These are phyloP conservation scores for Boletus subparvulus DNA, from an alignment of 768 basidiomycete species.

Conservation along the genomic window DNA sequence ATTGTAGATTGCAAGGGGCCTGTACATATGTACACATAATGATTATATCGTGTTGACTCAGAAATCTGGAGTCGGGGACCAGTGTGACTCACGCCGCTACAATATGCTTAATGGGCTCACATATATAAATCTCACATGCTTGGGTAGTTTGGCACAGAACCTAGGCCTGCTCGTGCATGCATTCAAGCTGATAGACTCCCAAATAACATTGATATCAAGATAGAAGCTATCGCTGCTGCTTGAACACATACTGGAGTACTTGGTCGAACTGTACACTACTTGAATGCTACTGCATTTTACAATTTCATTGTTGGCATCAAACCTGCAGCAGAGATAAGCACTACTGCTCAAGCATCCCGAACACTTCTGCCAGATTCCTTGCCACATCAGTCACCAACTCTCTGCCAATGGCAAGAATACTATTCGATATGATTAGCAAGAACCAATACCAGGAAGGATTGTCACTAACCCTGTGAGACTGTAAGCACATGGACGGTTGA, in stretches of 20 bases:
- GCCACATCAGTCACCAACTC: slow-evolving; percentile 40
- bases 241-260: not conserved
- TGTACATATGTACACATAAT: too few species aligned
- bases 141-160: slow-evolving; percentile 44
- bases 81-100: too few species aligned
- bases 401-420: slow-evolving; percentile 38
- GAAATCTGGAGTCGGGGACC: too few species aligned
- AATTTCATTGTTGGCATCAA: not conserved
- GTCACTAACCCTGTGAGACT: slow-evolving; percentile 22
- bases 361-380: slow-evolving; percentile 33
- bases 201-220: slow-evolving; percentile 69
- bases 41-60: too few species aligned
- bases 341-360: slow-evolving; percentile 21
- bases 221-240: slow-evolving; percentile 59
- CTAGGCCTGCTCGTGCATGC: slow-evolving; percentile 73
- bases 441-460: not conserved
- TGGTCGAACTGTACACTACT: not conserved
- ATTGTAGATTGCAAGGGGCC: too few species aligned
- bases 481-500: not conserved
- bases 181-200: slow-evolving; percentile 73
- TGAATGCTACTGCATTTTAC: not conserved
- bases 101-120: slow-evolving; percentile 18
- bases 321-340: not conserved
- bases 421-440: slow-evolving; percentile 22
- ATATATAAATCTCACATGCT: not conserved